Evolutionary conservation across 1,139 yeast genomes (phyloP).

Genomic region (Lodderomyces oxycetoniae): DNA sequence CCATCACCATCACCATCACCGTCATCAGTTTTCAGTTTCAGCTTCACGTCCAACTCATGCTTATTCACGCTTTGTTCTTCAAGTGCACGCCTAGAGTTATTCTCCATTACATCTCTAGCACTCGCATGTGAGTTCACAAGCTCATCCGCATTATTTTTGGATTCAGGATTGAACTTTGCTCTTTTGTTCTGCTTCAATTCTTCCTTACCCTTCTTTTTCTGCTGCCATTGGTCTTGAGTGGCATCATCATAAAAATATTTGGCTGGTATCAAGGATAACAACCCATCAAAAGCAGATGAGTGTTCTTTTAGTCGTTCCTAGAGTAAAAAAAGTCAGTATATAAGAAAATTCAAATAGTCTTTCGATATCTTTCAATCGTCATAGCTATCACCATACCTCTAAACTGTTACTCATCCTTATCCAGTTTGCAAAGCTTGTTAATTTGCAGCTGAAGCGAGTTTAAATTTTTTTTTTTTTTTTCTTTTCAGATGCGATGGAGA

Average conservation of each 20-base stretch:
- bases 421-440: too few relatives aligned
- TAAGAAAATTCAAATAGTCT: not conserved
- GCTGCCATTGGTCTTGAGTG: conserved; percentile 84
- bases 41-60: conserved; percentile 9
- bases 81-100: conserved; percentile 52
- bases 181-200: conserved; percentile 60
- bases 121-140: conserved; percentile 39
- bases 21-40: conserved; percentile 16
- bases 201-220: conserved; percentile 67
- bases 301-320: conserved; percentile 81
- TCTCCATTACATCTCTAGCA: conserved; percentile 65
- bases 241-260: conserved; percentile 83
- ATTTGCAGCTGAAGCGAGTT: too few relatives aligned
- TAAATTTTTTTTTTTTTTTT: not conserved
- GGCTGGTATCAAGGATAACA: conserved; percentile 88
- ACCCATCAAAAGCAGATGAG: conserved; percentile 84
- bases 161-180: conserved; percentile 72
- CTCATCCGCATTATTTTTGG: conserved; percentile 42
- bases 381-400: conserved; percentile 39
- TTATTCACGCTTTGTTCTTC: conserved; percentile 20
- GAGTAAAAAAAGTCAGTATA: not conserved
- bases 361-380: not conserved
- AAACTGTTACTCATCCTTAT: conserved; percentile 20
- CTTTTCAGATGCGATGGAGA: too few relatives aligned
- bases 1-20: conserved; percentile 8